Conservation (phyloP, 148 eudicot genomes). For the Limonium bicolor region DNA sequence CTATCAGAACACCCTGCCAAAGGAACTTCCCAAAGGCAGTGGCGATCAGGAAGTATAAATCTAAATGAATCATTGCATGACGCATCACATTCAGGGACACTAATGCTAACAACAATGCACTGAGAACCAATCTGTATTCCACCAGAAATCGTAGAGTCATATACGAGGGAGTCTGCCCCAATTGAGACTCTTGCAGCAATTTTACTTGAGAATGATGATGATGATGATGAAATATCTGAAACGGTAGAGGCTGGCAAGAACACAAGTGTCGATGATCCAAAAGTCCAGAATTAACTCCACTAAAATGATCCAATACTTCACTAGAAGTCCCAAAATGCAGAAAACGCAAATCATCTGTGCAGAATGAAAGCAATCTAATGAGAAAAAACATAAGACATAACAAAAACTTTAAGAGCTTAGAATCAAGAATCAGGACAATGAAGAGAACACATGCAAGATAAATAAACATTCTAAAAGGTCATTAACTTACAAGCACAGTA, state of each 20-base stretch:
- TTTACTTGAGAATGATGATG: slow-evolving; percentile 70
- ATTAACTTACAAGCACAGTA: slow-evolving; percentile 68
- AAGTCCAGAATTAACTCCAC: slow-evolving; percentile 56
- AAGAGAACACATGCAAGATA: background rate
- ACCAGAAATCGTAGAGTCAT: slow-evolving; percentile 73
- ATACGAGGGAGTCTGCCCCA: slow-evolving; percentile 92
- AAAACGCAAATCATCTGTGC: slow-evolving; percentile 79
- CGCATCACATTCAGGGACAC: slow-evolving; percentile 31
- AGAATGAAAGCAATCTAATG: background rate
- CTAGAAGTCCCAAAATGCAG: slow-evolving; percentile 97
- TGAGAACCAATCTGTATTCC: slow-evolving; percentile 79
- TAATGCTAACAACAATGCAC: slow-evolving; percentile 68
- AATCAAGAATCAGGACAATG: background rate
- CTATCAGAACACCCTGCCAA: slow-evolving; percentile 51
- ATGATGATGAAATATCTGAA: slow-evolving; percentile 91
- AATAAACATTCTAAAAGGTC: background rate
- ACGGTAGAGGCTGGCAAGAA: slow-evolving; percentile 89
- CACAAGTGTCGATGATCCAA: slow-evolving; percentile 88
- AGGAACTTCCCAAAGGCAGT: slow-evolving; percentile 99
- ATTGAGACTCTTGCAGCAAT: slow-evolving; percentile 71
- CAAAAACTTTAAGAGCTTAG: background rate
- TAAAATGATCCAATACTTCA: slow-evolving; percentile 88
- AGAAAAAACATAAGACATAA: background rate
- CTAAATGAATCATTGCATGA: slow-evolving; percentile 18
- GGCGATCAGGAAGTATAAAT: slow-evolving; percentile 94